Base-by-base conservation (phyloP, 2,329 filamentous ascomycete genomes). In the Aureobasidium sp. region DNA sequence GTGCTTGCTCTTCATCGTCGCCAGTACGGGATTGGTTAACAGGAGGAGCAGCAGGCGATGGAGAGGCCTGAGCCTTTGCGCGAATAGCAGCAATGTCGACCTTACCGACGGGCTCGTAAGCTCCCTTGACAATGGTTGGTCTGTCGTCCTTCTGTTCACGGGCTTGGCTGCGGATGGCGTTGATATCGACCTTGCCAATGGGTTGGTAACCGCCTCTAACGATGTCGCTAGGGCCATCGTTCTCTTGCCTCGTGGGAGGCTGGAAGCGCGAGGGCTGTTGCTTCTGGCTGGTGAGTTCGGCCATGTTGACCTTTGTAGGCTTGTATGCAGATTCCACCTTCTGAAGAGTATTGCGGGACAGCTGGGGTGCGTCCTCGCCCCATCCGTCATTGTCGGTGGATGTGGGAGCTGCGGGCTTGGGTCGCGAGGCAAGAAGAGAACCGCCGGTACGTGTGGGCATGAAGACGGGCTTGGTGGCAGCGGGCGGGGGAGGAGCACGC, bases 181-280 rank as follows among this genome's bases (percentile, higher is more conserved):
- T 89, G 75, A 99, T 97, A 70, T 99, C 92, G n/a, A 99, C 89
- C 78, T 97, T 97, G 62, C 94, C 94, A 68, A 99, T 79, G 25
- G 94, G 94, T 73, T 97, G 91, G 75, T 99, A 99, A 16, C 83
- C 88, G 48, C 94, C 94, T 70, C 78, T 89, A 57, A 97, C 86
- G 25, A 97, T 83, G 70, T 91, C 88, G 11, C 76, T 72, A 29
- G 70, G 69, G 29, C 75, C 70, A 52, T 73, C 72, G 48, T 83
- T 50, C 82, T 70, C 58, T 74, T 72, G 44, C 77, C 61, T 48
- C 25, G 45, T 69, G 32, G 80, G 73, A 59, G 78, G 74, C 59
- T 81, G 78, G 70, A 83, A 84, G 66, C 83, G 77, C n/a, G 87
- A 85, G 10, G 87, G 80, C 65, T 89, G 82, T 67, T 82, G 82